Conservation (phyloP, 2,329 filamentous ascomycete species). For the Thelonectria discophora region DNA sequence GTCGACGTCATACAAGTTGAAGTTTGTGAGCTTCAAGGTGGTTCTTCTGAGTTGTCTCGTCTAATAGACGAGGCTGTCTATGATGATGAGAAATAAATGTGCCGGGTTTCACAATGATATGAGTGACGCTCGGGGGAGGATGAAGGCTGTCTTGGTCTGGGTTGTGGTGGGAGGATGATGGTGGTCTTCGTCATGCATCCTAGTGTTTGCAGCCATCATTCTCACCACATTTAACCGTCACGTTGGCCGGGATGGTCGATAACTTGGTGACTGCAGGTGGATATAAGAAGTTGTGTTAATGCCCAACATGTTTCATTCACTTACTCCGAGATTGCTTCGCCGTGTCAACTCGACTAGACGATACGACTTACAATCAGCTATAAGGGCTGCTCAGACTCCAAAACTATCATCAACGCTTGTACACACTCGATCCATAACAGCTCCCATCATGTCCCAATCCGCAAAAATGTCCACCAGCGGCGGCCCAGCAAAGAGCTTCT, state of each 20-base stretch:
- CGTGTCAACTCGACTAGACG: too few relatives aligned
- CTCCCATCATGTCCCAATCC: constrained; percentile 29
- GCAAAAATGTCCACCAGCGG: constrained; percentile 27
- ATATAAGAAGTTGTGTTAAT: too few relatives aligned
- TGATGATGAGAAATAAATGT: not conserved
- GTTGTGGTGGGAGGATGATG: not conserved
- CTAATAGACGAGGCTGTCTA: too few relatives aligned
- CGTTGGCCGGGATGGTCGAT: not conserved
- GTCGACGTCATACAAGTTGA: not conserved
- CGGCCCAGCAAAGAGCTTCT: constrained; percentile 44
- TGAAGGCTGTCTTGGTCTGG: not conserved
- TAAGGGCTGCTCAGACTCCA: too few relatives aligned
- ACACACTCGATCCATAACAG: not conserved
- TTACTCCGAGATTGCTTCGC: too few relatives aligned
- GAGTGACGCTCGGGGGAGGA: not conserved
- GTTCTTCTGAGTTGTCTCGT: too few relatives aligned
- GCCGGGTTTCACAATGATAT: not conserved
- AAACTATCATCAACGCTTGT: not conserved
- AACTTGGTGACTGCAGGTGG: too few relatives aligned
- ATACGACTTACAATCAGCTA: too few relatives aligned
- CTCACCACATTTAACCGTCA: not conserved
- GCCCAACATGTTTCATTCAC: too few relatives aligned
- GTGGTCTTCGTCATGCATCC: not conserved
- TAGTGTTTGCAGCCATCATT: not conserved
- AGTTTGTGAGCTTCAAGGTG: not conserved